These are phyloP conservation scores for Aspergillus wentii DNA, from an alignment of 495 filamentous ascomycete species.

Conservation along the genomic window DNA sequence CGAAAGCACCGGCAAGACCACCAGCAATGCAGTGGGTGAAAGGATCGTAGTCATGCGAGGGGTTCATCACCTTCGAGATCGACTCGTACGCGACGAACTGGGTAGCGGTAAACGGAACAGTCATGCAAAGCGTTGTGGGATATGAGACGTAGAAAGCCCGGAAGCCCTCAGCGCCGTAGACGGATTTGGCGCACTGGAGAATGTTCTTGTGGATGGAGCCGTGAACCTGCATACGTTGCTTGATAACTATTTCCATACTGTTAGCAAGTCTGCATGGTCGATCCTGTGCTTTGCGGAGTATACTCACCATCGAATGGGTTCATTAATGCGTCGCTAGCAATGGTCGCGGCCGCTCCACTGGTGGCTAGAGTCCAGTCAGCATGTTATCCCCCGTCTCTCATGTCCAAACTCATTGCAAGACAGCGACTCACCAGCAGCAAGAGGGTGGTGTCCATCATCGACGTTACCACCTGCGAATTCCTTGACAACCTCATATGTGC, in stretches of 20 bases:
- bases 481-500: conserved; percentile 95
- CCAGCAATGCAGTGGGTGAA: conserved; percentile 88
- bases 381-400: too few relatives aligned
- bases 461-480: conserved; percentile 91
- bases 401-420: too few relatives aligned
- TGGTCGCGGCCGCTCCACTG: conserved; percentile 90
- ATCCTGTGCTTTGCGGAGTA: neutral
- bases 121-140: conserved; percentile 97
- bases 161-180: conserved; percentile 84
- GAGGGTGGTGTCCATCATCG: conserved; percentile 82
- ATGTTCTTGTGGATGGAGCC: conserved; percentile 86
- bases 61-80: conserved; percentile 89
- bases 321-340: conserved; percentile 97
- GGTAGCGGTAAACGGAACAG: conserved; percentile 91
- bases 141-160: conserved; percentile 97
- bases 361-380: conserved; percentile 64
- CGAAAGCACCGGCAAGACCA: conserved; percentile 87
- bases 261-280: neutral
- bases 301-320: conserved; percentile 94
- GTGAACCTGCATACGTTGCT: conserved; percentile 98
- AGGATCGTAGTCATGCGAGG: conserved; percentile 77
- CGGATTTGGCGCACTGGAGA: conserved; percentile 74
- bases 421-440: conserved; percentile 75
- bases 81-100: conserved; percentile 98
- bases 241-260: conserved; percentile 67